phyloP scores from a whole-genome alignment of 2,329 filamentous ascomycete genomes.

The Achaetomium macrosporum region DNA sequence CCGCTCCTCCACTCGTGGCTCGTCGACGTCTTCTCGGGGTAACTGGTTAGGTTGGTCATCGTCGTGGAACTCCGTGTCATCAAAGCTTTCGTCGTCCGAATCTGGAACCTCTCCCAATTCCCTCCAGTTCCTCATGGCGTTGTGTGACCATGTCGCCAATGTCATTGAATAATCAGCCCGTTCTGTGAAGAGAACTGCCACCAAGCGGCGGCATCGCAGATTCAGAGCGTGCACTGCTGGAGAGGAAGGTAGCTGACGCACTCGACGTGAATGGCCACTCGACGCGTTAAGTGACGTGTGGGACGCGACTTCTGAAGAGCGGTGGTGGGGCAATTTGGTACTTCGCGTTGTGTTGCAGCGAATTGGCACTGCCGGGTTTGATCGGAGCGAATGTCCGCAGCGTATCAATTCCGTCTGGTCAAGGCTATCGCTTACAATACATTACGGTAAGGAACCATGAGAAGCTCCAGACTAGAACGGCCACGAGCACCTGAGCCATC shows the following conservation, averaged over 20 bases:
- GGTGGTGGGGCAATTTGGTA: constrained; percentile 11
- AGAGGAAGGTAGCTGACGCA: background rate
- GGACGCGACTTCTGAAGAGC: constrained; percentile 15
- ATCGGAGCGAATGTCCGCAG: background rate
- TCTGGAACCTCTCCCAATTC: constrained; percentile 46
- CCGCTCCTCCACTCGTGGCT: background rate
- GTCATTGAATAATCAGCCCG: constrained; percentile 1
- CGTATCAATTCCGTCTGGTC: background rate
- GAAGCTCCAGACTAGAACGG: background rate
- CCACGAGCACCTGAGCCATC: background rate
- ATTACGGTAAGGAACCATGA: background rate
- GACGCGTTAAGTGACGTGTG: constrained; percentile 18
- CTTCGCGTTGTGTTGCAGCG: background rate
- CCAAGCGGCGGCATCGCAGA: background rate
- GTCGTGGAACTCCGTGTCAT: constrained; percentile 24
- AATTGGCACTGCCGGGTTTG: constrained; percentile 7
- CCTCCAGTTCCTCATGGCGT: constrained; percentile 43
- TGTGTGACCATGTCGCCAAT: constrained; percentile 18
- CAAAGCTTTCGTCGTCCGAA: constrained; percentile 44
- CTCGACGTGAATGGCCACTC: background rate
- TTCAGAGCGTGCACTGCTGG: background rate
- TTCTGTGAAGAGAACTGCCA: background rate
- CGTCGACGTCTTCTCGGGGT: background rate
- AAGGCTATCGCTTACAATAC: background rate
- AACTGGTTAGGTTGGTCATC: background rate